phyloP scores from a whole-genome alignment of 2,329 filamentous ascomycete species.

The Ophiostoma montium region DNA sequence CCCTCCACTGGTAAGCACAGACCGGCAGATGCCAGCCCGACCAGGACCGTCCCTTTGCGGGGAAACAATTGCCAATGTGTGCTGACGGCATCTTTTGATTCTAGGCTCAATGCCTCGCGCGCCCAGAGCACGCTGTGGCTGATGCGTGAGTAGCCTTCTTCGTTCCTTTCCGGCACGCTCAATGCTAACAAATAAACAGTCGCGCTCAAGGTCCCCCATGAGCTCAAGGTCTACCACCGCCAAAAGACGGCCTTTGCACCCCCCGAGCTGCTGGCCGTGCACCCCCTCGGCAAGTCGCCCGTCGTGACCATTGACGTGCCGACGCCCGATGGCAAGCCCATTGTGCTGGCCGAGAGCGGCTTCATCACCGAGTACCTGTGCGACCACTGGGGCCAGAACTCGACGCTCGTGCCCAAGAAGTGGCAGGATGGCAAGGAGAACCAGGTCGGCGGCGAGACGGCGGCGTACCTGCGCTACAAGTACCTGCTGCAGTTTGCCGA shows the following conservation, averaged over 20 bases:
- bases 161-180: neutral
- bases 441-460: constrained; percentile 44
- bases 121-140: constrained; percentile 77
- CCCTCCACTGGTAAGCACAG: constrained; percentile 7
- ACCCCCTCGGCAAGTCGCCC: constrained; percentile 80
- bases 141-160: constrained; percentile 26
- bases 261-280: constrained; percentile 58
- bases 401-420: constrained; percentile 34
- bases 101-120: constrained; percentile 70
- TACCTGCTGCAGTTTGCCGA: constrained; percentile 77
- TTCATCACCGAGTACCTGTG: constrained; percentile 71
- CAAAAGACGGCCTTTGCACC: constrained; percentile 49
- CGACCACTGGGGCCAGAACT: constrained; percentile 41
- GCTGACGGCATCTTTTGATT: neutral
- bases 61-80: neutral
- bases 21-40: neutral
- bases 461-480: constrained; percentile 43
- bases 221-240: constrained; percentile 68
- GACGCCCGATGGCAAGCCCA: constrained; percentile 23
- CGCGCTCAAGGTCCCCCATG: constrained; percentile 65
- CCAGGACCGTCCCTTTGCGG: too few species aligned
- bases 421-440: constrained; percentile 46
- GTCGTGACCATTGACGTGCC: constrained; percentile 49
- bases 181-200: constrained; percentile 26
- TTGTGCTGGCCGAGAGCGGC: constrained; percentile 68